A percentile compares a stretch with the other conserved stretches of the same genome.
Conservation (phyloP, 768 basidiomycete species). For the Suillus luteus region DNA sequence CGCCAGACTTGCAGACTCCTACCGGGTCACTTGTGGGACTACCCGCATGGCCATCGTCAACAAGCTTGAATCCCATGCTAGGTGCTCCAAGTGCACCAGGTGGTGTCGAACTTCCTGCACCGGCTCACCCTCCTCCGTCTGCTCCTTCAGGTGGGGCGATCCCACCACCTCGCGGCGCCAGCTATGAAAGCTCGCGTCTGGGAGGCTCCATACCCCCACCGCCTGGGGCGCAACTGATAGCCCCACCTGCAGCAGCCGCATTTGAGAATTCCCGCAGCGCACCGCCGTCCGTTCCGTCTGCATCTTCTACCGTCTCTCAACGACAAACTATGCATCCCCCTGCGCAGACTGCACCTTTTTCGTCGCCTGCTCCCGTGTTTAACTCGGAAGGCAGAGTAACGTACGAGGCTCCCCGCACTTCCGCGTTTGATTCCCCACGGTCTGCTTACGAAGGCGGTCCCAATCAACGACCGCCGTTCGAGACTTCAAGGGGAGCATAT, state of each 20-base stretch:
- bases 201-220: conserved; percentile 16
- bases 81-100: conserved; percentile 35
- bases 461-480: neutral
- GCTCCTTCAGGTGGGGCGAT: conserved; percentile 15
- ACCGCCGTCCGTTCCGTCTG: conserved; percentile 4
- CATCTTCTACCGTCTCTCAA: neutral
- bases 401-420: conserved; percentile 1
- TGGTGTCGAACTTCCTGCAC: conserved; percentile 31
- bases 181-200: conserved; percentile 15
- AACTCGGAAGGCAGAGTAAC: conserved; percentile 5
- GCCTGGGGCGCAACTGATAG: conserved; percentile 25
- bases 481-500: conserved; percentile 20
- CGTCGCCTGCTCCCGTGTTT: neutral
- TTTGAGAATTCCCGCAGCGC: conserved; percentile 10
- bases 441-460: conserved; percentile 20
- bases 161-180: conserved; percentile 17
- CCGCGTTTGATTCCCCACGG: conserved; percentile 1
- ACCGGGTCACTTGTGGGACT: conserved; percentile 29
- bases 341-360: neutral
- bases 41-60: conserved; percentile 36
- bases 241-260: conserved; percentile 13
- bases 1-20: conserved; percentile 22
- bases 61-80: conserved; percentile 34
- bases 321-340: conserved; percentile 2
- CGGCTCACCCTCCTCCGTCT: conserved; percentile 11